These are phyloP conservation scores for Sporothrix brasiliensis DNA, from an alignment of 2,329 filamentous ascomycete species.

Conservation along the genomic window DNA sequence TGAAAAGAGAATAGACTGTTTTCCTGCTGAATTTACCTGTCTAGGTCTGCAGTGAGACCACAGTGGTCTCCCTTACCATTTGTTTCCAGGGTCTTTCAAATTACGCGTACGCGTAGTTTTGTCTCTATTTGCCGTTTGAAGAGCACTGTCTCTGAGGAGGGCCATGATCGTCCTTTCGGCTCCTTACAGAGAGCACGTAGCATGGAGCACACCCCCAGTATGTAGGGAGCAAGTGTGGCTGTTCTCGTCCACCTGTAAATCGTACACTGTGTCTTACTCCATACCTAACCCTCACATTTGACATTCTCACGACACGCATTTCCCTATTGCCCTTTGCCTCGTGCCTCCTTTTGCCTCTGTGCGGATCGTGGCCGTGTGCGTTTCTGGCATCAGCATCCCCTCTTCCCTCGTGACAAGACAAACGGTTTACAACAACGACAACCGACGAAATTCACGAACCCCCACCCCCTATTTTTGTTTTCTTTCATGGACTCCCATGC, in stretches of 20 bases:
- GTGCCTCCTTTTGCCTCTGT: neutral
- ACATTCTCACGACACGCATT: too few species aligned
- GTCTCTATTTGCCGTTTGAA: neutral
- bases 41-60: neutral
- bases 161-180: neutral
- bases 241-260: neutral
- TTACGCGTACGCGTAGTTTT: slow-evolving; percentile 17
- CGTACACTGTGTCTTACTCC: neutral
- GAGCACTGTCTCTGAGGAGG: neutral
- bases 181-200: too few species aligned
- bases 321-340: neutral
- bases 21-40: neutral
- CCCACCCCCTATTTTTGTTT: neutral
- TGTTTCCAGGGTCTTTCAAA: neutral
- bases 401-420: neutral
- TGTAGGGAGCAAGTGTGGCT: neutral
- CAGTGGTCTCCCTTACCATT: too few species aligned
- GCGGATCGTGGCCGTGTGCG: slow-evolving; percentile 21
- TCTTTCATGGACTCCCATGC: slow-evolving; percentile 11
- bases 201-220: neutral
- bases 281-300: slow-evolving; percentile 19
- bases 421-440: neutral
- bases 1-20: slow-evolving; percentile 1
- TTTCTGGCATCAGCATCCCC: slow-evolving; percentile 1
- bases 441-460: neutral